Base-by-base conservation (phyloP, 441 rosid species). In the Populus hybrid region DNA sequence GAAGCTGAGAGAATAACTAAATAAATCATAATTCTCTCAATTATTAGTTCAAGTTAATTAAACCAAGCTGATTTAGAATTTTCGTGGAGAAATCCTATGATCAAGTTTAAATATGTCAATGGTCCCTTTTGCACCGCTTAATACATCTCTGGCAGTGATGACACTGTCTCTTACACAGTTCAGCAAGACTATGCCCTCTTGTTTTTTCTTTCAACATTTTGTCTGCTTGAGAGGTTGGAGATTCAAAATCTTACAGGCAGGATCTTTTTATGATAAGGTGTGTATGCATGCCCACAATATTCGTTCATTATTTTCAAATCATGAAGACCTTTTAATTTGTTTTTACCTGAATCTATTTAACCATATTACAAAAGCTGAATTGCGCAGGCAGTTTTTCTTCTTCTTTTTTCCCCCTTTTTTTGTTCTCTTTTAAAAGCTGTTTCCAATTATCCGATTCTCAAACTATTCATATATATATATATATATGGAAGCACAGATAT, bases 171-270 rank as follows among this genome's bases (percentile, higher is more conserved):
- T 70, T 63, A 68, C 79, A 24, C 10, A 18, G 12, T 9, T 5
- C 46, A 77, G 71, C 10, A 24, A 66, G 74, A 59, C 69, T 23
- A 20, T 69, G 73, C 59, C 76, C 35, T 35, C 77, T 80, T 86
- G 87, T 82, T 79, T 84, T 86, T 84, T 80, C 71, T 73, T 5
- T 14, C n/a, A 77, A 63, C 82, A 69, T 83, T 26, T 86, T 40
- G 64, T 69, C 40, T 28, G 7, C 73, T 79, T 36, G 36, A 11
- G 64, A 66, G 70, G 3, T 67, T 3, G 16, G 20, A 66, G 69
- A 75, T 72, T 75, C 77, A 65, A 61, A 71, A 76, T 36, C 50
- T 11, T 5, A 0, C 46, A 34, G 74, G 66, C 32, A 71, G 12
- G 28, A 21, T 70, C 30, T 28, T 21, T 4, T 46, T 16, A n/a